Evolutionary conservation across 2,329 filamentous ascomycete genomes (phyloP).

Genomic region (Teratosphaeria epicoccoides): DNA sequence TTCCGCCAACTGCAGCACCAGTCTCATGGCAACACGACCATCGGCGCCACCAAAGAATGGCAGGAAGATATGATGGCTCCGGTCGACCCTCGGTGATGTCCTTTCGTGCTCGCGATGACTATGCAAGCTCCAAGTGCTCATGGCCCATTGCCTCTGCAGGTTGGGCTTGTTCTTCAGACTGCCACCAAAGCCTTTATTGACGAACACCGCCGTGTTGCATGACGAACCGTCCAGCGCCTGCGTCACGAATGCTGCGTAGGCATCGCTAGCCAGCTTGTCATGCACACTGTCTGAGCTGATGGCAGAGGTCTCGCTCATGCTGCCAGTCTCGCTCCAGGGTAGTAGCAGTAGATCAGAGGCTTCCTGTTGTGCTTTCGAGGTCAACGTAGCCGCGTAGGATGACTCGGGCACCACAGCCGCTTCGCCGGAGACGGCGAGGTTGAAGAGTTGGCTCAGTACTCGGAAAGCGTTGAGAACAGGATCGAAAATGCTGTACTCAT

Average conservation of each 20-base stretch:
- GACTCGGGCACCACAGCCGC: constrained; percentile 68
- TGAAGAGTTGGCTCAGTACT: constrained; percentile 74
- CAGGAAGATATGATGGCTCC: constrained; percentile 73
- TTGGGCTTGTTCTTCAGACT: constrained; percentile 25
- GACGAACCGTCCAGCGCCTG: constrained; percentile 52
- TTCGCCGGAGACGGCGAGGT: constrained; percentile 70
- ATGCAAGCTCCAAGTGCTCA: constrained; percentile 50
- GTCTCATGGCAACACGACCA: constrained; percentile 65
- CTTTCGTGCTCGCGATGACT: constrained; percentile 46
- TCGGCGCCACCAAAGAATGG: constrained; percentile 79
- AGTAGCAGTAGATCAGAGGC: constrained; percentile 64
- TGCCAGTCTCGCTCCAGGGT: constrained; percentile 80
- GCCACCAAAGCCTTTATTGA: constrained; percentile 60
- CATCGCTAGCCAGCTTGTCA: constrained; percentile 49
- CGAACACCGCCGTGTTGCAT: constrained; percentile 65
- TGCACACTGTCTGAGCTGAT: constrained; percentile 42
- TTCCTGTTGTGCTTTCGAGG: constrained; percentile 44
- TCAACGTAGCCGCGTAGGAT: constrained; percentile 68
- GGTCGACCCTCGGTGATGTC: constrained; percentile 50
- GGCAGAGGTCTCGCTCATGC: constrained; percentile 54
- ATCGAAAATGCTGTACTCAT: constrained; percentile 56
- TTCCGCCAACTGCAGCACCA: constrained; percentile 74
- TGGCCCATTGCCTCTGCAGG: constrained; percentile 30
- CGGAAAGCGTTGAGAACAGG: constrained; percentile 87
- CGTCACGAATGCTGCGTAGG: constrained; percentile 66